Evolutionary conservation across 352 stramenopile genomes (phyloP).

Genomic region (Phytophthora syringae): DNA sequence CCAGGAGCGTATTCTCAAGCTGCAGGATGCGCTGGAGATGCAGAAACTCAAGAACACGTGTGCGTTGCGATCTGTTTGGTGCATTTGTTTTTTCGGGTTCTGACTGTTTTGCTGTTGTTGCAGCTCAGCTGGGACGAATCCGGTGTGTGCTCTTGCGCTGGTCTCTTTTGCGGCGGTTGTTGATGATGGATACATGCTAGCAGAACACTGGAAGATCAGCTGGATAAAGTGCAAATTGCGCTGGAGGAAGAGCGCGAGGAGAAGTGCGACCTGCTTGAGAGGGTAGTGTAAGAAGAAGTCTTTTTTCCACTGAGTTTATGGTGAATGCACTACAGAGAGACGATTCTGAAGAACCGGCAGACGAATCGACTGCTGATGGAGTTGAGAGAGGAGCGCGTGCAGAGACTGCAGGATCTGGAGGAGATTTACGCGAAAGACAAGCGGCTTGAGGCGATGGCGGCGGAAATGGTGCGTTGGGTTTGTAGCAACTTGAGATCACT

Average conservation of each 20-base stretch:
- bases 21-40: constrained; percentile 79
- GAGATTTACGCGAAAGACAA: constrained; percentile 87
- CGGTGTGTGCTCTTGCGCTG: constrained; percentile 27
- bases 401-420: constrained; percentile 77
- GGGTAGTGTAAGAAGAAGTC: neutral
- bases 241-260: constrained; percentile 76
- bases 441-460: constrained; percentile 59
- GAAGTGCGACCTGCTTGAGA: constrained; percentile 47
- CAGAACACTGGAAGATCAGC: constrained; percentile 66
- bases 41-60: constrained; percentile 87
- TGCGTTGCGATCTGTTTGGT: constrained; percentile 29
- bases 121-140: constrained; percentile 73
- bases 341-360: constrained; percentile 70
- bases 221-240: constrained; percentile 64
- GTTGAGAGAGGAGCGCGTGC: constrained; percentile 76
- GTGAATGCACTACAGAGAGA: constrained; percentile 44
- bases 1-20: constrained; percentile 79
- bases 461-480: constrained; percentile 54
- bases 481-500: neutral
- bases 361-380: constrained; percentile 77
- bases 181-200: neutral
- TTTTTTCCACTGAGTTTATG: neutral
- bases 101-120: neutral
- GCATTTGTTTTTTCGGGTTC: neutral
- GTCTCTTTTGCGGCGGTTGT: neutral